Conservation (phyloP, 768 basidiomycete genomes). For the Amanita molliuscula region DNA sequence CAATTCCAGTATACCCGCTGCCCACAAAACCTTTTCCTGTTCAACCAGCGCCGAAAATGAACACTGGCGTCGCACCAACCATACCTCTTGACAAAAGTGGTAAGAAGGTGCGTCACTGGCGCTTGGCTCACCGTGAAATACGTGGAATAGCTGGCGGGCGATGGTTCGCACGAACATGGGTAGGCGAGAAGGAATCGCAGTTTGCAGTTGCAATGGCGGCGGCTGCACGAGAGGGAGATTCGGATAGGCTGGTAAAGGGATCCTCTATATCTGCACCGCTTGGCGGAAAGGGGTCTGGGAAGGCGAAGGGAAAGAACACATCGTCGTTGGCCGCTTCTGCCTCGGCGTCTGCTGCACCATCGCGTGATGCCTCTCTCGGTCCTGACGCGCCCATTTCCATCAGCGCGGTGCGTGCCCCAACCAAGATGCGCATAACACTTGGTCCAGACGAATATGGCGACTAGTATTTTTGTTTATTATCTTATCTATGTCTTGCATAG, state of each 20-base stretch:
- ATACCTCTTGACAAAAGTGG: slow-evolving; percentile 56
- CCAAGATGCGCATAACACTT: slow-evolving; percentile 48
- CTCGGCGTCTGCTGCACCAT: slow-evolving; percentile 40
- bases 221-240: slow-evolving; percentile 24
- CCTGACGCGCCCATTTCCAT: slow-evolving; percentile 29
- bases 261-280: slow-evolving; percentile 39
- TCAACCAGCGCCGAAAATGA: slow-evolving; percentile 68
- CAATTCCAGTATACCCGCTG: slow-evolving; percentile 67
- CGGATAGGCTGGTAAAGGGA: slow-evolving; percentile 23
- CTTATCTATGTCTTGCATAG: slow-evolving; percentile 5
- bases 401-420: slow-evolving; percentile 36
- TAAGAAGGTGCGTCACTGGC: slow-evolving; percentile 62
- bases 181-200: slow-evolving; percentile 74
- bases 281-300: slow-evolving; percentile 26
- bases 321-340: slow-evolving; percentile 23
- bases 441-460: slow-evolving; percentile 6
- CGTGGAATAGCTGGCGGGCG: slow-evolving; percentile 77
- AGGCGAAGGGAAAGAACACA: slow-evolving; percentile 29
- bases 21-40: slow-evolving; percentile 81
- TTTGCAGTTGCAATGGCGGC: slow-evolving; percentile 31
- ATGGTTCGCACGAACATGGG: slow-evolving; percentile 75
- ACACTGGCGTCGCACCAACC: slow-evolving; percentile 57
- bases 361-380: slow-evolving; percentile 44
- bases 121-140: slow-evolving; percentile 64
- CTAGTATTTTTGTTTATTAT: neutral